A percentile compares a stretch with the other conserved stretches of the same genome.
These are phyloP conservation scores for Clarkia xantiana DNA, from an alignment of 345 rosid genomes.

Conservation along the genomic window DNA sequence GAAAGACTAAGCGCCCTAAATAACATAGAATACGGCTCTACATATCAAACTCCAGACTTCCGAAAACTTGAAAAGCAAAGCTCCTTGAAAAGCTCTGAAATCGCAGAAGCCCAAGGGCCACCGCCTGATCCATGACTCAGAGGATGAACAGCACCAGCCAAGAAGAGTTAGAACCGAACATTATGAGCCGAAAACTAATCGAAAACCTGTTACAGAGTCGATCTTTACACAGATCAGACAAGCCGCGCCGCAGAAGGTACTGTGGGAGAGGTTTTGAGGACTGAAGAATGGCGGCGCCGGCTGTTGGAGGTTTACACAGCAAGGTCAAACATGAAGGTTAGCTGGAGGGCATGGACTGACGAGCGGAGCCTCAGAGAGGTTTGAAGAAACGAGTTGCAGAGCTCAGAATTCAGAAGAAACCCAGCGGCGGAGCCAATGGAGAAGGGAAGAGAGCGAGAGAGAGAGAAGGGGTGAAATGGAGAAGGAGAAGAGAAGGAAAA, in stretches of 20 bases:
- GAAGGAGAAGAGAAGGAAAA: neutral
- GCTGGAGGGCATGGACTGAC: neutral
- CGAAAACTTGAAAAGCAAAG: neutral
- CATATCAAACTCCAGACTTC: neutral
- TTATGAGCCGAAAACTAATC: neutral
- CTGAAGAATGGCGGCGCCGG: neutral
- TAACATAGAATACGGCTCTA: neutral
- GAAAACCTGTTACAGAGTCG: neutral
- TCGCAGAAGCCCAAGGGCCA: neutral
- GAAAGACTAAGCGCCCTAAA: no score
- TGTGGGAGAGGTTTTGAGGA: neutral
- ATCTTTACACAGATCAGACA: slow-evolving; percentile 10
- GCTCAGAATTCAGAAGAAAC: neutral
- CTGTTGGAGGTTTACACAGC: no score
- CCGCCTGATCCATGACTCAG: no score
- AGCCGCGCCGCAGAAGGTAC: neutral
- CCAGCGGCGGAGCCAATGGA: neutral
- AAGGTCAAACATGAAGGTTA: neutral
- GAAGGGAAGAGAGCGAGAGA: neutral
- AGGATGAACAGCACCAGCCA: neutral
- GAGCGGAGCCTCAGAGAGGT: neutral
- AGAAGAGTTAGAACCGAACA: neutral
- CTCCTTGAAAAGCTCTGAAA: neutral
- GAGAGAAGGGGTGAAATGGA: neutral
- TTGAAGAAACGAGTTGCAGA: neutral